These are phyloP conservation scores for Speleostelium caveatum DNA, from an alignment of 78 protist genomes.

Conservation along the genomic window DNA sequence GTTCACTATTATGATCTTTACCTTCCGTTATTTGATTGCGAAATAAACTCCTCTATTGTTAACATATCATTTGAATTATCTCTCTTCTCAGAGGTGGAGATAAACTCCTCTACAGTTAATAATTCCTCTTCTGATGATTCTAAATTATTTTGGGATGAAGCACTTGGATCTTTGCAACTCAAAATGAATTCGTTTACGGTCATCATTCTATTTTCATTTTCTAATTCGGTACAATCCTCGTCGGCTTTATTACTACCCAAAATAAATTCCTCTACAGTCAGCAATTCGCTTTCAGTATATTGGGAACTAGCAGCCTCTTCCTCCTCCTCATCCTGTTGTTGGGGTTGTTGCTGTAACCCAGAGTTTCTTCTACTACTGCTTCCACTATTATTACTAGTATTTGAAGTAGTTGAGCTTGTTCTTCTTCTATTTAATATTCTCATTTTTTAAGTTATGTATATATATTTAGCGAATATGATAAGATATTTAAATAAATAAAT, in stretches of 20 bases:
- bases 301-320: constrained; percentile 33
- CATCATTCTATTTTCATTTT: constrained; percentile 58
- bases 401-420: constrained; percentile 5
- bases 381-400: background rate
- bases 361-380: background rate
- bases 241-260: constrained; percentile 11
- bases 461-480: background rate
- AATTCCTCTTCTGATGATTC: constrained; percentile 38
- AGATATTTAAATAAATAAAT: no score
- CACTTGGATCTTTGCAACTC: constrained; percentile 26
- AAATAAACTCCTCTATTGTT: constrained; percentile 46
- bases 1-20: background rate
- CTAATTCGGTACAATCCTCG: background rate
- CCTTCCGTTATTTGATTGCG: constrained; percentile 57
- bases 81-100: constrained; percentile 50
- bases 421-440: constrained; percentile 3
- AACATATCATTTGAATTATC: constrained; percentile 66
- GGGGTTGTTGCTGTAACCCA: background rate
- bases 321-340: background rate
- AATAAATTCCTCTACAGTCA: constrained; percentile 68
- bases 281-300: constrained; percentile 14
- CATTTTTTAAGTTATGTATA: background rate
- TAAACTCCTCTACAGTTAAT: constrained; percentile 66
- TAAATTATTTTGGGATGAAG: background rate
- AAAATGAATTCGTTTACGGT: constrained; percentile 65